phyloP scores from a whole-genome alignment of 768 basidiomycete genomes.

The Boletus patriciae region DNA sequence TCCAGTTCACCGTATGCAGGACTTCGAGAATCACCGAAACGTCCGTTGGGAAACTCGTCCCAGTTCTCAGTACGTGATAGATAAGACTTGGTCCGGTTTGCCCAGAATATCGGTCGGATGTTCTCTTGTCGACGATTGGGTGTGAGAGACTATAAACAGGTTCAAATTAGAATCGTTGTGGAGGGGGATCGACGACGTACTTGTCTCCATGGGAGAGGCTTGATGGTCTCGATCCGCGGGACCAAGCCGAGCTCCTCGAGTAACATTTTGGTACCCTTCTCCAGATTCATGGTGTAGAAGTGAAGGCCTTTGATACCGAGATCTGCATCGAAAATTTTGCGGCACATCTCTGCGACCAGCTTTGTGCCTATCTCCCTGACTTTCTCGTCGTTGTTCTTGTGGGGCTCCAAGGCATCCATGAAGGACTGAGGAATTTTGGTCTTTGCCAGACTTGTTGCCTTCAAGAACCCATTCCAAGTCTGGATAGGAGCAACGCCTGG shows the following conservation, averaged over 20 bases:
- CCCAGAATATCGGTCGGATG: slow-evolving; percentile 99
- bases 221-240: slow-evolving; percentile 85
- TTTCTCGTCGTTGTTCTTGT: slow-evolving; percentile 91
- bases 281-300: slow-evolving; percentile 97
- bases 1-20: slow-evolving; percentile 98
- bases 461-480: slow-evolving; percentile 93
- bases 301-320: slow-evolving; percentile 88
- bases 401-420: slow-evolving; percentile 75
- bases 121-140: slow-evolving; percentile 87
- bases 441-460: slow-evolving; percentile 76
- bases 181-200: slow-evolving; percentile 41
- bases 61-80: slow-evolving; percentile 96
- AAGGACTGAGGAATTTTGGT: slow-evolving; percentile 76
- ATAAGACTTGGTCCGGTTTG: slow-evolving; percentile 93
- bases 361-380: slow-evolving; percentile 92
- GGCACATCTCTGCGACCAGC: slow-evolving; percentile 93
- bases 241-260: slow-evolving; percentile 89
- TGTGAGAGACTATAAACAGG: slow-evolving; percentile 69
- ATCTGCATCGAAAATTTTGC: slow-evolving; percentile 73
- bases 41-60: slow-evolving; percentile 99
- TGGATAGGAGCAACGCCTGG: slow-evolving; percentile 96
- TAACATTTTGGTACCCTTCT: slow-evolving; percentile 93
- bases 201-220: slow-evolving; percentile 97
- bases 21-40: slow-evolving; percentile 95
- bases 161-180: slow-evolving; percentile 1